Percentiles rank a stretch among this genome's conserved stretches.
phyloP scores from a whole-genome alignment of 1,284 basidiomycete species.

The Ceratobasidium sp. region DNA sequence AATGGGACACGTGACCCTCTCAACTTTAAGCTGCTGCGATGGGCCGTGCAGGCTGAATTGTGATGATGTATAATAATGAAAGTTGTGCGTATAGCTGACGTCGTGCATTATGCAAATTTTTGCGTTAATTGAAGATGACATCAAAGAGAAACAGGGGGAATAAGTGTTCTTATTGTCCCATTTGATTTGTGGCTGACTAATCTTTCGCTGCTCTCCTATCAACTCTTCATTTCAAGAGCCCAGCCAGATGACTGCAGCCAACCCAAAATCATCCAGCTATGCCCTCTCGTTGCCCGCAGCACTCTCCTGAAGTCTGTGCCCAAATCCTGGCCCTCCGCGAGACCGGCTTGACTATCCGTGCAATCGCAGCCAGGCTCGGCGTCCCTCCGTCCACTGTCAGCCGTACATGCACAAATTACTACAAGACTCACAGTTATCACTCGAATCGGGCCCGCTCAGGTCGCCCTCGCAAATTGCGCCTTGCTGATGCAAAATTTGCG shows the following conservation, averaged over 20 bases:
- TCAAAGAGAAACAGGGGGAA: constrained; percentile 4
- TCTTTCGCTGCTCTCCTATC: background rate
- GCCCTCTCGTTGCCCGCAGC: background rate
- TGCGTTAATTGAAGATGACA: background rate
- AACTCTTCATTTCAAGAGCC: background rate
- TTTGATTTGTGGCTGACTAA: background rate
- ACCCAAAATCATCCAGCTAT: background rate
- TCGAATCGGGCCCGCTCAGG: background rate
- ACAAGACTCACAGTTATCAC: background rate
- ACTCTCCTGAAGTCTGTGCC: background rate
- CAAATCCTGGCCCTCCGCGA: constrained; percentile 4
- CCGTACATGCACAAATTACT: background rate
- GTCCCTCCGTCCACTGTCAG: constrained; percentile 9
- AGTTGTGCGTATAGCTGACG: background rate
- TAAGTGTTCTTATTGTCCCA: background rate
- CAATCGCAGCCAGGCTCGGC: background rate
- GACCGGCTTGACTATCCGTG: background rate
- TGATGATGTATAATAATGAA: background rate
- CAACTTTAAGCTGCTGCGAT: background rate
- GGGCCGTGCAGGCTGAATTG: background rate
- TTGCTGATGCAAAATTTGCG: constrained; percentile 17
- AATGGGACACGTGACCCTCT: background rate
- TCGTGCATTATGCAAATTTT: background rate
- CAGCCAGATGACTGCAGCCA: background rate
- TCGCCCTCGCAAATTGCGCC: background rate